Evolutionary conservation across 2,329 filamentous ascomycete genomes (phyloP).

Genomic region (Colletotrichum higginsianum): DNA sequence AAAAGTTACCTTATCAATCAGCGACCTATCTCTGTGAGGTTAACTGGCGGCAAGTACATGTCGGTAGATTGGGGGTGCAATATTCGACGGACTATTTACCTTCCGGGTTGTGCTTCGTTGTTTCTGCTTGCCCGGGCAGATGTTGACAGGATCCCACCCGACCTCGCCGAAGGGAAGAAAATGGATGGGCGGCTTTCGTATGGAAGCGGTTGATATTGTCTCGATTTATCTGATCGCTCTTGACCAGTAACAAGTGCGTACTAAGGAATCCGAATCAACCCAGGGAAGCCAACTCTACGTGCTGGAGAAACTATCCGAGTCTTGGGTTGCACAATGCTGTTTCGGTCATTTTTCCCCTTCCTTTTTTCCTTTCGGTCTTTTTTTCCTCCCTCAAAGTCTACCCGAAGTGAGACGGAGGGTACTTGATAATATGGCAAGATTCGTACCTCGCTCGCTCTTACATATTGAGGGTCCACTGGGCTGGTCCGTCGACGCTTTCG

Average conservation of each 20-base stretch:
- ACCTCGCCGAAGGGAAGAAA: conserved; percentile 5
- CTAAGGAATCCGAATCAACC: neutral
- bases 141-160: neutral
- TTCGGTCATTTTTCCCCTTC: too few species aligned
- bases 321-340: too few species aligned
- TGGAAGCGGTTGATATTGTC: conserved; percentile 3
- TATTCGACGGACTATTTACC: neutral
- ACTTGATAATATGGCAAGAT: conserved; percentile 24
- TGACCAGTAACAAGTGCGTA: neutral
- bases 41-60: neutral
- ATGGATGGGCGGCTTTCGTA: neutral
- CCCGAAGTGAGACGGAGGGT: conserved; percentile 9
- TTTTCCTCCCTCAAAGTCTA: neutral
- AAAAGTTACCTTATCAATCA: conserved; percentile 33
- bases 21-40: conserved; percentile 3
- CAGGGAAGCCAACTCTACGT: neutral
- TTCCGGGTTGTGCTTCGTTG: conserved; percentile 3
- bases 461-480: conserved; percentile 24
- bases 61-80: neutral
- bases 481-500: conserved; percentile 16
- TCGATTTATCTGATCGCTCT: neutral
- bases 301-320: neutral
- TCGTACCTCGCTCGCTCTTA: conserved; percentile 8
- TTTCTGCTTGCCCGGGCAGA: neutral
- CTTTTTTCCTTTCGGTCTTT: neutral